Evolutionary conservation across 2,329 filamentous ascomycete genomes (phyloP).

Genomic region (Xylariaceae sp.): DNA sequence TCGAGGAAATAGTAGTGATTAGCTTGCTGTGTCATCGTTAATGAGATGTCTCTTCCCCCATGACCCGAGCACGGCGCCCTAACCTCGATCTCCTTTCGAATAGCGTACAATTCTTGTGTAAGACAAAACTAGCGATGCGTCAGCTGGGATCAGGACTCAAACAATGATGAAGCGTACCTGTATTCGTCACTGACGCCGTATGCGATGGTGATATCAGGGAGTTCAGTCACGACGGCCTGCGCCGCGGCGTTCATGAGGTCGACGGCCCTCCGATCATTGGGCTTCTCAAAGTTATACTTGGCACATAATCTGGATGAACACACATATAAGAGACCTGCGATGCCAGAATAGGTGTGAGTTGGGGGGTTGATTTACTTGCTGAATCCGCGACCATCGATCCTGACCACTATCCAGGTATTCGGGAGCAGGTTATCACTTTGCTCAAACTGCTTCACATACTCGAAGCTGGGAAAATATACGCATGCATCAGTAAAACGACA

Average conservation of each 20-base stretch:
- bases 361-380: constrained; percentile 61
- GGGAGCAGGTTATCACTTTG: constrained; percentile 71
- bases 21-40: constrained; percentile 60
- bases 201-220: constrained; percentile 79
- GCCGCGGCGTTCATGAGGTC: constrained; percentile 94
- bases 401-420: constrained; percentile 93
- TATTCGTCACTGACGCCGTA: constrained; percentile 96
- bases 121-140: constrained; percentile 63
- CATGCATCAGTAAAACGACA: constrained; percentile 16
- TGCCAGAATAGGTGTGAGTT: neutral
- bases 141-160: constrained; percentile 1
- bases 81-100: constrained; percentile 82
- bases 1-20: constrained; percentile 83
- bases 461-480: constrained; percentile 56
- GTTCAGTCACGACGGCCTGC: constrained; percentile 72
- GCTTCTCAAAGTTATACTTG: constrained; percentile 82
- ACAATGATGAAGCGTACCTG: constrained; percentile 44
- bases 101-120: constrained; percentile 73
- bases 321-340: neutral
- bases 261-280: constrained; percentile 81
- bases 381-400: constrained; percentile 90
- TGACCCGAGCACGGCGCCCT: constrained; percentile 19
- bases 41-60: neutral
- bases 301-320: constrained; percentile 61
- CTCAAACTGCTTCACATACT: constrained; percentile 91